phyloP scores from a whole-genome alignment of 805 yeast genomes.

The Kuraishia piskuri region DNA sequence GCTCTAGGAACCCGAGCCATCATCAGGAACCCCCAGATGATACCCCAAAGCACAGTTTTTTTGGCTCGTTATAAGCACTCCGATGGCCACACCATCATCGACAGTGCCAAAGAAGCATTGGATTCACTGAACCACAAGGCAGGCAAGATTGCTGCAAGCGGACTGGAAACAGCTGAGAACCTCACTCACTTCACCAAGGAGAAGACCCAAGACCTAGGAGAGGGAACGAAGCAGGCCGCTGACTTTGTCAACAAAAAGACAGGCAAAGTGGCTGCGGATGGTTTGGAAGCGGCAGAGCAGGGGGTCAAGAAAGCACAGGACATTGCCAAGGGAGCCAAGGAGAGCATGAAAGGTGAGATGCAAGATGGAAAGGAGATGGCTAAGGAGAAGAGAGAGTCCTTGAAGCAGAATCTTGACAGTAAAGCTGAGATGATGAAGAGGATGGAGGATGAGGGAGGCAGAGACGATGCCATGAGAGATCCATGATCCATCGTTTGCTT shows the following conservation, averaged over 20 bases:
- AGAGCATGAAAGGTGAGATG: slow-evolving; percentile 1
- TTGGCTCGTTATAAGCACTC: background rate
- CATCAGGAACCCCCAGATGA: background rate
- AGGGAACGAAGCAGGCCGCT: slow-evolving; percentile 3
- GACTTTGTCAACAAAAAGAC: background rate
- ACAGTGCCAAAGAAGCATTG: slow-evolving; percentile 16
- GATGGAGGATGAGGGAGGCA: background rate
- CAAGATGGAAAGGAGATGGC: slow-evolving; percentile 5
- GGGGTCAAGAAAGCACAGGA: slow-evolving; percentile 5
- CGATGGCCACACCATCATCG: slow-evolving; percentile 5
- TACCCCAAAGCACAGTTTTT: background rate
- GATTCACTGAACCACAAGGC: slow-evolving; percentile 19
- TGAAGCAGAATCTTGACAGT: slow-evolving; percentile 32
- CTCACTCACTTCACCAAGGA: slow-evolving; percentile 6
- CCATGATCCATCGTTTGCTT: no score
- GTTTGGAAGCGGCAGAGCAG: slow-evolving; percentile 11
- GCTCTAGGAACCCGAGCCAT: background rate
- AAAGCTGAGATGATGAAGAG: slow-evolving; percentile 34
- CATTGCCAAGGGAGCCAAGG: background rate
- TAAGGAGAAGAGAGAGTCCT: slow-evolving; percentile 29
- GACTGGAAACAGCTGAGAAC: slow-evolving; percentile 27
- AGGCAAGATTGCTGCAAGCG: slow-evolving; percentile 32
- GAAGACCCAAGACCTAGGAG: slow-evolving; percentile 3
- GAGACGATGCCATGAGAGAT: background rate
- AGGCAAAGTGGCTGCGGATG: slow-evolving; percentile 21